Evolutionary conservation across 176 grass and related monocot species (phyloP).

Genomic region (Musa acuminata): DNA sequence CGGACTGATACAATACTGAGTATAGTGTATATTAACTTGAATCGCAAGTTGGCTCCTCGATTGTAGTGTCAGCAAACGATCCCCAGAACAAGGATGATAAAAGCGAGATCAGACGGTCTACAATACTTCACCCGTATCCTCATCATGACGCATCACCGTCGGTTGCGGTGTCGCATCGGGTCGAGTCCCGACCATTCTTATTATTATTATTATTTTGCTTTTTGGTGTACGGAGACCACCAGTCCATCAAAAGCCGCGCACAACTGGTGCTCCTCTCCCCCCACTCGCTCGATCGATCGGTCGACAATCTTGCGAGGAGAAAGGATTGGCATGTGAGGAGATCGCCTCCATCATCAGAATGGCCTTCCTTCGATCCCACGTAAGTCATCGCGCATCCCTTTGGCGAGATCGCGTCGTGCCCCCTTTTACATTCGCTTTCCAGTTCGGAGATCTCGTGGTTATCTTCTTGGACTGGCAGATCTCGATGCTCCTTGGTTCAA

Average conservation of each 20-base stretch:
- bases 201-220: neutral
- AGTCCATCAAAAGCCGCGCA: neutral
- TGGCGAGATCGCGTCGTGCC: neutral
- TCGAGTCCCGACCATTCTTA: neutral
- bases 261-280: neutral
- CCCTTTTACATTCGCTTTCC: neutral
- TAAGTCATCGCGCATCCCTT: neutral
- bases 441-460: neutral
- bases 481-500: no score
- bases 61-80: no score
- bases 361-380: slow-evolving; percentile 2
- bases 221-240: neutral
- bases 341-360: neutral
- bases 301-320: neutral
- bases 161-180: no score
- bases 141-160: no score
- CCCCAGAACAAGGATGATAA: no score
- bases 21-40: no score
- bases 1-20: no score
- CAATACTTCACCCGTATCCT: no score
- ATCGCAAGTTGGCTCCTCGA: no score
- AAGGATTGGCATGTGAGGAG: neutral
- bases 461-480: neutral
- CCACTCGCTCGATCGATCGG: neutral
- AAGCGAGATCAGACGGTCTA: no score